Conservation (phyloP, 2,329 filamentous ascomycete genomes). For the Pseudopyrenochaeta lycopersici region DNA sequence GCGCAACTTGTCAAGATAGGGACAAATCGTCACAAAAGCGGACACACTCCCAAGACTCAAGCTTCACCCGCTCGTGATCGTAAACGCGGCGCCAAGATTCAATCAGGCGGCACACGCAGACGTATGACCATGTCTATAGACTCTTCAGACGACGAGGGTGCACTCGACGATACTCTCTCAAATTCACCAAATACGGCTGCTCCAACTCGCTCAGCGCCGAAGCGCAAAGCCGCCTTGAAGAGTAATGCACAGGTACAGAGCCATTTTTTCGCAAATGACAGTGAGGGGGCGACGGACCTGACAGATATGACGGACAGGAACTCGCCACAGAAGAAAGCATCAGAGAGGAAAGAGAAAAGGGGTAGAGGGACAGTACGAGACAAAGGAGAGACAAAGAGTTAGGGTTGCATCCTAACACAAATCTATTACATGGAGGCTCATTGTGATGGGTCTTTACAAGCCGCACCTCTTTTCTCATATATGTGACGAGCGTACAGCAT, state of each 20-base stretch:
- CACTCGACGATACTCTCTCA: conserved; percentile 14
- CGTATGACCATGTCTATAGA: conserved; percentile 11
- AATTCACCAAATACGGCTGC: conserved; percentile 12
- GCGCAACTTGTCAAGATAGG: conserved; percentile 3
- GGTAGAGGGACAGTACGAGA: conserved; percentile 13
- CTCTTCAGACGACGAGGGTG: conserved; percentile 17
- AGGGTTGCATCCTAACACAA: too few relatives aligned
- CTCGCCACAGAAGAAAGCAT: conserved; percentile 22
- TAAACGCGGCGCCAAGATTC: too few relatives aligned
- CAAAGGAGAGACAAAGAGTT: conserved; percentile 5
- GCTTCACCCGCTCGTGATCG: too few relatives aligned
- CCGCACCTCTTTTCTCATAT: too few relatives aligned
- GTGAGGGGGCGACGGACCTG: conserved; percentile 45
- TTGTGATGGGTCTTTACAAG: too few relatives aligned
- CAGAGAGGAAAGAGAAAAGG: conserved; percentile 16
- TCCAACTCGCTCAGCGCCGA: conserved; percentile 25
- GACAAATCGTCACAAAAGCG: conserved; percentile 17
- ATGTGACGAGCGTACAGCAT: too few relatives aligned
- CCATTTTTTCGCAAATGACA: conserved; percentile 43
- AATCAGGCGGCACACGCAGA: too few relatives aligned
- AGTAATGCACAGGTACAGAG: conserved; percentile 43
- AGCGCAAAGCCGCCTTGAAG: conserved; percentile 36
- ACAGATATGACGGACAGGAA: conserved; percentile 32
- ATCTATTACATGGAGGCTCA: too few relatives aligned
- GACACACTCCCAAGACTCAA: too few relatives aligned